Evolutionary conservation across 805 yeast genomes (phyloP), one percentile per base, ranked within the genome.

Genomic region (Suhomyces faveliae): DNA sequence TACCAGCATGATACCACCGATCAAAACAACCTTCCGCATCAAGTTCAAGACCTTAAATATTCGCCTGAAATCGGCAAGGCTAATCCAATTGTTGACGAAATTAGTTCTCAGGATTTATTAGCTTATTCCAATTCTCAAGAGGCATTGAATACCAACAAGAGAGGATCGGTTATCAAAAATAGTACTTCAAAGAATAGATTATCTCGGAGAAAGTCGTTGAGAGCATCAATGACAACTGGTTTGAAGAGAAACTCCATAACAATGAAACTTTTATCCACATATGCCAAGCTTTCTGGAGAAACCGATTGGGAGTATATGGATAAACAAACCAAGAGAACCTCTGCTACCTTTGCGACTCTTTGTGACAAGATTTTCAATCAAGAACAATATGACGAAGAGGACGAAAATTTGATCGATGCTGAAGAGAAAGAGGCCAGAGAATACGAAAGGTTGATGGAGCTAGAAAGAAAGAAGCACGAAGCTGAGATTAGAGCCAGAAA

Each of bases 361-460:
- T 84, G 89, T 71, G 92, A 86, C 67, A 83, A 80, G 64, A 80
- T 86, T 49, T 86, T 86, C 71, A 85, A 80, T 57, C 86, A 84
- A 63, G 90, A 84, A 58, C 67, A 62, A 2, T 71, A 72, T 52
- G 65, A 68, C 43, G 78, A 76, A 54, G 80, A 76, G 45, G 87
- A 82, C 50, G 76, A 68, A 50, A 63, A 59, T 40, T 65, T 72
- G 51, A 62, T 69, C 10, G 77, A 71, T 51, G 71, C 64, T 42
- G 78, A 72, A 52, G 77, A 73, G 51, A 68, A 58, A 51, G 62
- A 62, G 48, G 76, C 73, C n/a, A 61, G 51, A 41, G 78, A 69
- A 50, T 73, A 73, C 52, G 83, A 78, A 59, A 67, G 76, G 45
- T 62, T 73, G 49, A 71, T 73, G 76, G 78, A 73, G 48, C 46